Evolutionary conservation across 2,329 filamentous ascomycete species (phyloP), one percentile per base, ranked within the genome.

Genomic region (Fusarium sp.): DNA sequence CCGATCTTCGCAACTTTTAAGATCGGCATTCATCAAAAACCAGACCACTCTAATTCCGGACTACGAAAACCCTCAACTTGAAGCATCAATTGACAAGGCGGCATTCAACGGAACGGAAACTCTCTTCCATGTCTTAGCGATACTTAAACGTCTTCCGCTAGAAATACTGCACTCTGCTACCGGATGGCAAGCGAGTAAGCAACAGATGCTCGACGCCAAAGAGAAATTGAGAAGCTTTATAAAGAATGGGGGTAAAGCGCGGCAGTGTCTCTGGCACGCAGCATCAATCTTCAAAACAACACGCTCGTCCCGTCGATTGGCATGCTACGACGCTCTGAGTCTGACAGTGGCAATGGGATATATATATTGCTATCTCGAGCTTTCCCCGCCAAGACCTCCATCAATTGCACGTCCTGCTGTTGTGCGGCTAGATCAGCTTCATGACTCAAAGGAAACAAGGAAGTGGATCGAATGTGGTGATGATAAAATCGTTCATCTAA

Each of bases 221-320:
- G 8, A 6, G 13, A 6, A 25, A 0, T 7, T 56, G 1, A 14
- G 4, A 14, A 13, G 18, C 1, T 21, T 41, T 2, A 32, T 57
- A 1, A 10, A 9, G 1, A 8, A 59, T 0, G 5, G 10, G 4
- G 1, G 3, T 0, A 32, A 32, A 1, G 13, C 41, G 0, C 25
- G 57, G 0, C 40, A 27, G 1, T 6, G 16, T 0, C 9, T 59
- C 1, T 59, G 57, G 51, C 18, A 59, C 2, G 30, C 51, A 11
- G 20, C 20, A 1, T 30, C 41, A 0, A 47, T 59, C 10, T 59
- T 58, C 1, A 57, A 47, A 14, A 8, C 3, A 0, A 47, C 25
- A 0, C 25, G 57, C 1, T 32, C 16, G 0, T 59, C 41, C 0
- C 32, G 41, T 4, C 53, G 25, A 0, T 8, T 59, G 3, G 30